Base-by-base conservation (phyloP, 495 filamentous ascomycete species). In the Penicillium odoratum region DNA sequence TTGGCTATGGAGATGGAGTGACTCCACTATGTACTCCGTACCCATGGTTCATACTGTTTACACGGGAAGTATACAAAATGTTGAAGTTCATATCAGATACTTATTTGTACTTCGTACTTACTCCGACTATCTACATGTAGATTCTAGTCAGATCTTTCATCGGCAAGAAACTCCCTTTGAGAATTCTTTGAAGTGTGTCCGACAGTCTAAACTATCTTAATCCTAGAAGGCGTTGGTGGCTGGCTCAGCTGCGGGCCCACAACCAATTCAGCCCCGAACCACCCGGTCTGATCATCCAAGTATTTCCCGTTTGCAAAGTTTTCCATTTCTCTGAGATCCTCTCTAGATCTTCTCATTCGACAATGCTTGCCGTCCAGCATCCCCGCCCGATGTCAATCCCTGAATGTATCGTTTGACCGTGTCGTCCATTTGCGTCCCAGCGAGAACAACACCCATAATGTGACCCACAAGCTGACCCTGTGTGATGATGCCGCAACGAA, bases 401-500 rank as follows among this genome's bases (percentile, higher is more conserved):
- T 50, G 47, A n/a, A 60, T 7, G 34, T 60, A 56, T 36, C 50
- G 51, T 11, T 44, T 56, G 21, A 44, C 28, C 8, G 46, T 60
- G 29, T 60, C 58, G 21, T 60, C 53, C 15, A 60, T 4, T 10
- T 40, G 47, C 26, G 52, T 33, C 6, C 58, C 58, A 5, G 49
- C 58, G 3, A 56, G 48, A 26, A 55, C 29, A 48, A 55, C 44
- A 3, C 53, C 53, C 53, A 52, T 51, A 31, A 62, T 18, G 30
- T 62, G 43, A 3, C 54, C 59, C 31, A 33, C 44, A 40, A 62
- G 13, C 40, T 62, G 55, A 3, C 46, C 56, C 29, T 62, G 60
- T 1, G 60, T 38, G 55, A 62, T 62, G 51, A 62, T 33, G 4
- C 60, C 60, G 16, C 60, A 62, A 6, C 56, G 55, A 16, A 52